phyloP scores from a whole-genome alignment of 2,329 filamentous ascomycete species.

The Claviceps fusiformis region DNA sequence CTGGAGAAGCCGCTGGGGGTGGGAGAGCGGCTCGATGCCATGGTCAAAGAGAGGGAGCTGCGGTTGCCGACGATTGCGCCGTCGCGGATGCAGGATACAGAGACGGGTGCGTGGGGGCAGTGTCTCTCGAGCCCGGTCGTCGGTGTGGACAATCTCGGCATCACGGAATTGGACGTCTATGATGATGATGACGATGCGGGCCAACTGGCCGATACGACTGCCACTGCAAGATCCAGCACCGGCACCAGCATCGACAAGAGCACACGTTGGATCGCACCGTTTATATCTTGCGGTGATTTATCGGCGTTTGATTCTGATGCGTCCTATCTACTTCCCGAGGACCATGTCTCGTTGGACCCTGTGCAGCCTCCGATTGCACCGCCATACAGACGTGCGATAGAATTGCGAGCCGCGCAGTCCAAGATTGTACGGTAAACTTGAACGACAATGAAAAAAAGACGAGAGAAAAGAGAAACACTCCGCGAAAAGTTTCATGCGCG shows the following conservation, averaged over 20 bases:
- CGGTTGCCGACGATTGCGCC: constrained; percentile 28
- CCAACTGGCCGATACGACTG: constrained; percentile 22
- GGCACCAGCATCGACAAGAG: constrained; percentile 9
- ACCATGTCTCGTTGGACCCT: constrained; percentile 76
- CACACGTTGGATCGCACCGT: constrained; percentile 80
- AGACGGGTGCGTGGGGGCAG: constrained; percentile 29
- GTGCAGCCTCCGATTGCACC: constrained; percentile 92
- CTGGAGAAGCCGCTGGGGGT: constrained; percentile 63
- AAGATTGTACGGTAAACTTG: constrained; percentile 9
- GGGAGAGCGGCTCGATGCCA: constrained; percentile 37
- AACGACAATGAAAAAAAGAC: neutral
- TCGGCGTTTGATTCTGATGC: constrained; percentile 93
- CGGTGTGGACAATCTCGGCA: constrained; percentile 16
- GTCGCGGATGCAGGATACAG: constrained; percentile 31
- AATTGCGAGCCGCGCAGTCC: constrained; percentile 39
- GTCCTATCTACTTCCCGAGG: constrained; percentile 77
- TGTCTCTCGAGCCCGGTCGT: constrained; percentile 10
- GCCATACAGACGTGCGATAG: constrained; percentile 82
- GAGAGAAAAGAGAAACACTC: neutral
- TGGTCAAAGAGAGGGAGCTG: constrained; percentile 30
- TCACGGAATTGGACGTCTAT: constrained; percentile 38
- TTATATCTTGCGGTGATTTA: constrained; percentile 92
- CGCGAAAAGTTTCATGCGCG: too few species aligned
- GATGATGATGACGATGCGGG: constrained; percentile 20
- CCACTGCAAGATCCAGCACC: constrained; percentile 11